Percentiles rank a stretch among this genome's conserved stretches.
These are phyloP conservation scores for Posidonia oceanica DNA, from an alignment of 116 monocot species.

Conservation along the genomic window DNA sequence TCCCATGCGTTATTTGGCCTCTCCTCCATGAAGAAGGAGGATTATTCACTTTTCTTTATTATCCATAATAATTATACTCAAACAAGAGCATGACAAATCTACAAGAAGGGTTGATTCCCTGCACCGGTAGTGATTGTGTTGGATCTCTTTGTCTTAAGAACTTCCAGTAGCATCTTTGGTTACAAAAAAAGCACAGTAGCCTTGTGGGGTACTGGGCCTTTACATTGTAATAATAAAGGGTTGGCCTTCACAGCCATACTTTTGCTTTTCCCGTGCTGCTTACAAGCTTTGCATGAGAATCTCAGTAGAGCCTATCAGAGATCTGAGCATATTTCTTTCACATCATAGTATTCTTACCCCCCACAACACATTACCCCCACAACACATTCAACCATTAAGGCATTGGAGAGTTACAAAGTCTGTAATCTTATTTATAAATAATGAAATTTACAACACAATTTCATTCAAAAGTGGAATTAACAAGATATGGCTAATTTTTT, in stretches of 20 bases:
- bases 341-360: not conserved
- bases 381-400: not conserved
- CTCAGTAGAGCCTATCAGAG: not conserved
- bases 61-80: not conserved
- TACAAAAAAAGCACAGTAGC: not conserved
- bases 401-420: not conserved
- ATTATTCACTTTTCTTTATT: not conserved
- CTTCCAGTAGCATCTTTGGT: not conserved
- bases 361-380: not conserved
- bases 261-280: not conserved
- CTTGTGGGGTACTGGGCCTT: not conserved
- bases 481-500: too few relatives aligned
- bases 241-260: not conserved
- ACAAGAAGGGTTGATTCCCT: slow-evolving; percentile 1
- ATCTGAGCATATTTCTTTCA: not conserved
- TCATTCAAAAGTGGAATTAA: too few relatives aligned
- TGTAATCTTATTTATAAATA: too few relatives aligned
- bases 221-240: too few relatives aligned
- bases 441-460: too few relatives aligned
- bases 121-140: not conserved
- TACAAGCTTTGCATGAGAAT: slow-evolving; percentile 2
- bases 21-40: too few relatives aligned
- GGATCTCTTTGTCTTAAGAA: not conserved
- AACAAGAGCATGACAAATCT: not conserved
- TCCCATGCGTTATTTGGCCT: too few relatives aligned